phyloP scores from a whole-genome alignment of 768 basidiomycete genomes.

The Boletus huronensis region DNA sequence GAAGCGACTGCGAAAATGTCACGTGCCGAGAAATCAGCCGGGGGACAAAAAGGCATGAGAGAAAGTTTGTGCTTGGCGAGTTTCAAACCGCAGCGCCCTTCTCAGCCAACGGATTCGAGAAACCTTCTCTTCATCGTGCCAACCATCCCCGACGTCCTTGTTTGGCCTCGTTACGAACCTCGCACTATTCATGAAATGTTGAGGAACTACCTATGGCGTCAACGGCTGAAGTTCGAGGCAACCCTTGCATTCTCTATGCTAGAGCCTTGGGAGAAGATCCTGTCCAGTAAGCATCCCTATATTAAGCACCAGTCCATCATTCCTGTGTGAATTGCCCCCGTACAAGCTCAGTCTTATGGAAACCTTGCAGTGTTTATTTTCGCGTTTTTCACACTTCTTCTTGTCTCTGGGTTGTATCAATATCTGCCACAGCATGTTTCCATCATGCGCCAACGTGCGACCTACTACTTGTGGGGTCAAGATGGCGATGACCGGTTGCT shows the following conservation, averaged over 20 bases:
- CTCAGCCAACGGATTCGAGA: neutral
- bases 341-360: conserved; percentile 7
- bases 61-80: neutral
- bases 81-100: conserved; percentile 1
- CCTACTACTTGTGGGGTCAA: conserved; percentile 64
- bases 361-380: conserved; percentile 40
- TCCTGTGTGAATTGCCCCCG: neutral
- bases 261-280: conserved; percentile 67
- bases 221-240: conserved; percentile 41
- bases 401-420: conserved; percentile 49
- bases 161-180: neutral
- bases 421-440: conserved; percentile 60
- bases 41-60: conserved; percentile 3
- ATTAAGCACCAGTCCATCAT: neutral
- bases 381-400: conserved; percentile 38
- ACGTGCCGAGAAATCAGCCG: conserved; percentile 22
- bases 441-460: conserved; percentile 50
- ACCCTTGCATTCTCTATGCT: conserved; percentile 60
- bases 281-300: conserved; percentile 46
- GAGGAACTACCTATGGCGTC: conserved; percentile 31
- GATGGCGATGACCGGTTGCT: conserved; percentile 38
- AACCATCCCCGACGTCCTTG: neutral
- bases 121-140: neutral
- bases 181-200: conserved; percentile 25
- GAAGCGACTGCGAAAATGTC: conserved; percentile 6